phyloP scores from a whole-genome alignment of 805 yeast species.

The Naumovozyma castellii region DNA sequence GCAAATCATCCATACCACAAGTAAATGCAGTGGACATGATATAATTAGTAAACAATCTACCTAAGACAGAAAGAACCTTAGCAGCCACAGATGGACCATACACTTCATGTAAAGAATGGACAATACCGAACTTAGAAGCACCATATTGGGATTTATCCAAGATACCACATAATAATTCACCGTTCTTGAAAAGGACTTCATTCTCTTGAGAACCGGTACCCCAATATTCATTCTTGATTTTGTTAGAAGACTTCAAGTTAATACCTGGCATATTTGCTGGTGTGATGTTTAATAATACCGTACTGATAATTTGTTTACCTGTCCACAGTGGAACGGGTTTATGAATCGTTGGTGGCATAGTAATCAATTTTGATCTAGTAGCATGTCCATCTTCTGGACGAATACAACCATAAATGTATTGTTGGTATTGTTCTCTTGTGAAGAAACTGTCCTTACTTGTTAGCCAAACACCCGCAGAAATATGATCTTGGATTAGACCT shows the following conservation, averaged over 20 bases:
- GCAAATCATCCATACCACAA: conserved; percentile 99
- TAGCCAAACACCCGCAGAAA: conserved; percentile 97
- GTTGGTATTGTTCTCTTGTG: conserved; percentile 87
- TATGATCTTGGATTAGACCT: conserved; percentile 98
- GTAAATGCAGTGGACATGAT: conserved; percentile 89
- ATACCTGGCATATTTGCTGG: conserved; percentile 87
- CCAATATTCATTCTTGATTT: conserved; percentile 93
- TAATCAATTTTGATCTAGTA: conserved; percentile 52
- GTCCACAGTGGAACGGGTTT: conserved; percentile 94
- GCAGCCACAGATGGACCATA: conserved; percentile 91
- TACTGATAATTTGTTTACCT: conserved; percentile 92
- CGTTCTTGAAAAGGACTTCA: conserved; percentile 74
- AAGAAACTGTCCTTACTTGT: conserved; percentile 88
- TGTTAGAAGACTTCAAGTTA: conserved; percentile 73
- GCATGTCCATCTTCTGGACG: conserved; percentile 98
- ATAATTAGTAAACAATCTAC: conserved; percentile 89
- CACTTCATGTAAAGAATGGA: conserved; percentile 91
- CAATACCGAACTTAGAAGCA: conserved; percentile 92
- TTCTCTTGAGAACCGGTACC: conserved; percentile 76
- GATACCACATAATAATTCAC: conserved; percentile 85
- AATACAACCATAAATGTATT: conserved; percentile 83
- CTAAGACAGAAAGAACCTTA: conserved; percentile 80
- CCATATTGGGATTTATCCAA: conserved; percentile 98
- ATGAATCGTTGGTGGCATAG: conserved; percentile 80
- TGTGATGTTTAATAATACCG: conserved; percentile 80